Evolutionary conservation across 2,329 filamentous ascomycete species (phyloP), one percentile per base, ranked within the genome.

Genomic region (Aspergillus jensenii): DNA sequence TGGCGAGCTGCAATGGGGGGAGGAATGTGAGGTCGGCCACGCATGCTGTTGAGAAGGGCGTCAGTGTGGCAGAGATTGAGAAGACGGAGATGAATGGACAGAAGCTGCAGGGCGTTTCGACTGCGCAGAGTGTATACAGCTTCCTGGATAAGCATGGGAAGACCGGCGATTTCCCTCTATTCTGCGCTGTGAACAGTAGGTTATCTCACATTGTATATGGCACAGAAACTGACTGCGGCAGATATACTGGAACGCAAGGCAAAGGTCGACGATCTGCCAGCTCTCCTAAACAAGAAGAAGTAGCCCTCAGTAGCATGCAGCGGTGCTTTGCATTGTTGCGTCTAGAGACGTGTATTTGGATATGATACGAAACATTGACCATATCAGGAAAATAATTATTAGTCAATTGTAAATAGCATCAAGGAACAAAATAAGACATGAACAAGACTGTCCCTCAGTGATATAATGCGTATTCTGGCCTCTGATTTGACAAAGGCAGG

Each of bases 51-150:
- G 61, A 64, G 46, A 59, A 62, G 52, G 59, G 61, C 14, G 59
- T 64, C 14, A 58, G 55, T 19, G 60, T 63, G 3, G 55, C 47
- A 2, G 62, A 63, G 53, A 60, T 63, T 14, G 60, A 63, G 48
- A 35, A 59, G 43, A 57, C 49, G 23, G 62, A 63, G 55, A 46
- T 63, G 57, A 63, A 63, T 35, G 62, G 60, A 6, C 58, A 62
- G 55, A 62, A 62, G 35, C 15, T 63, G 51, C 62, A 63, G 46
- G 62, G 60, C 4, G 62, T 59, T 3, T 63, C 58, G 25, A 63
- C 62, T 15, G 60, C 62, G 11, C 55, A 56, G 25, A 51, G 46
- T 15, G 52, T 63, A 6, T 52, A 59, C 41, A 33, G 55, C 5
- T 62, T 60, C n/a, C 46, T 62, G 25, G 46, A 52, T 25, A 60